phyloP scores from a whole-genome alignment of 768 basidiomycete genomes.

The Cantharellus anzutake region DNA sequence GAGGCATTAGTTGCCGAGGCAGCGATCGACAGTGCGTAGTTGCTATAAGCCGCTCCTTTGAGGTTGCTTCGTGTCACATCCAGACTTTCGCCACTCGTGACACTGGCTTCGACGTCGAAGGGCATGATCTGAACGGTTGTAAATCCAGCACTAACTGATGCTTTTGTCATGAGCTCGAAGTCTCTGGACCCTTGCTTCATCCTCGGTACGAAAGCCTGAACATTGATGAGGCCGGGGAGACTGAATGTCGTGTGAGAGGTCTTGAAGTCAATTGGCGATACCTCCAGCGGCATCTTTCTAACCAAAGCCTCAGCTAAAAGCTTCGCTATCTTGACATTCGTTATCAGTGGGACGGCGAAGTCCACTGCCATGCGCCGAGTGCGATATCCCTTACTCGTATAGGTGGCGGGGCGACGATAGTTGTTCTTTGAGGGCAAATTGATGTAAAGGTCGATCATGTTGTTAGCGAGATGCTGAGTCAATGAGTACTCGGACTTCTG shows the following conservation, averaged over 20 bases:
- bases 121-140: slow-evolving; percentile 70
- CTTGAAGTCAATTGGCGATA: slow-evolving; percentile 84
- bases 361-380: slow-evolving; percentile 98
- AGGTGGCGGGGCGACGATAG: slow-evolving; percentile 91
- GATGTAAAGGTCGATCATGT: slow-evolving; percentile 98
- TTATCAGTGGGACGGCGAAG: slow-evolving; percentile 91
- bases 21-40: slow-evolving; percentile 67
- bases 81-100: slow-evolving; percentile 49
- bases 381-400: slow-evolving; percentile 89
- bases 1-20: slow-evolving; percentile 52
- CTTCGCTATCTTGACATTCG: slow-evolving; percentile 98
- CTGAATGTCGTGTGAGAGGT: slow-evolving; percentile 77
- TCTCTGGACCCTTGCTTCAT: slow-evolving; percentile 40
- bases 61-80: slow-evolving; percentile 50
- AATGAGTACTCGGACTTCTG: slow-evolving; percentile 97
- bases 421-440: slow-evolving; percentile 97
- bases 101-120: slow-evolving; percentile 36
- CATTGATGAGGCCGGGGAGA: slow-evolving; percentile 83
- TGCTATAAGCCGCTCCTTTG: slow-evolving; percentile 52
- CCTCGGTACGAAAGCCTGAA: slow-evolving; percentile 68
- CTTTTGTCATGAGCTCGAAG: slow-evolving; percentile 49
- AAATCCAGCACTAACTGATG: slow-evolving; percentile 78
- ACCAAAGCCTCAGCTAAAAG: slow-evolving; percentile 85
- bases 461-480: slow-evolving; percentile 90
- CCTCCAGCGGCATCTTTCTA: slow-evolving; percentile 75